These are phyloP conservation scores for Phyllosticta citribraziliensis DNA, from an alignment of 2,329 filamentous ascomycete species.

Conservation along the genomic window DNA sequence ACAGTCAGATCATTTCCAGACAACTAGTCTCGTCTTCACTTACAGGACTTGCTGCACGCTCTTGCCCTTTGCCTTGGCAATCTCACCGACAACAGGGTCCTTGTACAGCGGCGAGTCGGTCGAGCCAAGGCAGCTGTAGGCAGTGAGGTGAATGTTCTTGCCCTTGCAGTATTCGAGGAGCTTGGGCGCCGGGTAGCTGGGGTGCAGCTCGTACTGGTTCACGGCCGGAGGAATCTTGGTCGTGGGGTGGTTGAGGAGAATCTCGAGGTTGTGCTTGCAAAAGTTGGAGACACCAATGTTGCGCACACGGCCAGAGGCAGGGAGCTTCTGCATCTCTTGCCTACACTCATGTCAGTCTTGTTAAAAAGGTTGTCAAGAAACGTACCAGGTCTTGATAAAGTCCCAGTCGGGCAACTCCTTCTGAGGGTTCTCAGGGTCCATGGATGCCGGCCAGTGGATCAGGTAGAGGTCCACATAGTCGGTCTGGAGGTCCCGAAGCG, in stretches of 20 bases:
- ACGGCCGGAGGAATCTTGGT: conserved; percentile 58
- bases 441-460: conserved; percentile 58
- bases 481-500: conserved; percentile 51
- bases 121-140: conserved; percentile 64
- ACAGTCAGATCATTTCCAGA: neutral
- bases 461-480: conserved; percentile 62
- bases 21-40: conserved; percentile 7
- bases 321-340: conserved; percentile 58
- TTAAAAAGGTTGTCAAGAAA: neutral
- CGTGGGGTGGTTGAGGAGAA: conserved; percentile 53
- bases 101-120: conserved; percentile 61
- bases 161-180: conserved; percentile 61
- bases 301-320: conserved; percentile 58
- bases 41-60: conserved; percentile 62
- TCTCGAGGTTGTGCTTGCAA: conserved; percentile 69
- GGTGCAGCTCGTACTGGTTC: conserved; percentile 76
- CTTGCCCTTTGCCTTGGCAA: conserved; percentile 54
- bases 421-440: conserved; percentile 50
- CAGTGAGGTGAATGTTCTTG: conserved; percentile 67
- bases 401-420: conserved; percentile 71
- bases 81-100: conserved; percentile 50
- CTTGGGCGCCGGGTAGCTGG: conserved; percentile 69
- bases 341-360: neutral
- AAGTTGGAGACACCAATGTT: conserved; percentile 87
- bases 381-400: conserved; percentile 64